phyloP scores from a whole-genome alignment of 75 land plant genomes.

The Azolla pinnata region DNA sequence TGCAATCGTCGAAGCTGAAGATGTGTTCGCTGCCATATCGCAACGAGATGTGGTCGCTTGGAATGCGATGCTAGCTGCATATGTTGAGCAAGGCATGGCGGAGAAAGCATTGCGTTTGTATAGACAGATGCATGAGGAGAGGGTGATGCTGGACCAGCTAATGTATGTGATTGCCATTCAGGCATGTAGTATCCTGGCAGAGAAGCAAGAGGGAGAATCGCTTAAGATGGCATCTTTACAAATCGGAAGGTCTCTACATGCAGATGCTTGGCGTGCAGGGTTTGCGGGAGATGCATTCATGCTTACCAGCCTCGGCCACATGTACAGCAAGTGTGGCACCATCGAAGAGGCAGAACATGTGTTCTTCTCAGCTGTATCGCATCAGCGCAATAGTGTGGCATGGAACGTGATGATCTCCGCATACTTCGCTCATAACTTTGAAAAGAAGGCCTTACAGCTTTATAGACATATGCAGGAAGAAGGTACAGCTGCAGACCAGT shows the following conservation, averaged over 20 bases:
- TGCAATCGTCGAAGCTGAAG: conserved; percentile 28
- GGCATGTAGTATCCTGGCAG: conserved; percentile 4
- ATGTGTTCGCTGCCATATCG: conserved; percentile 26
- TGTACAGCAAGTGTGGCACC: conserved; percentile 22
- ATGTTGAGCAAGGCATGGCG: conserved; percentile 8
- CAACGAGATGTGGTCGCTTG: conserved; percentile 47
- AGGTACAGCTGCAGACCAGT: conserved; percentile 22
- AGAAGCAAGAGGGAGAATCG: neutral
- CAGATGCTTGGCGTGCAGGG: neutral
- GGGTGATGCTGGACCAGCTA: neutral
- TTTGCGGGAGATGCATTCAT: conserved; percentile 7
- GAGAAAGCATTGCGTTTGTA: conserved; percentile 6
- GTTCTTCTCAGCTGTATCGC: conserved; percentile 24
- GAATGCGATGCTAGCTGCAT: conserved; percentile 24
- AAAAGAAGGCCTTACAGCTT: conserved; percentile 17
- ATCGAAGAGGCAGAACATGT: conserved; percentile 22
- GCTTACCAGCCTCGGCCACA: conserved; percentile 5
- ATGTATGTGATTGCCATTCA: conserved; percentile 2
- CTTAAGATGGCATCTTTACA: too few species aligned
- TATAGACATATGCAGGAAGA: conserved; percentile 32
- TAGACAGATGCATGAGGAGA: conserved; percentile 3
- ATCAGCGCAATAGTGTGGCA: conserved; percentile 21
- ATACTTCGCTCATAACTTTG: conserved; percentile 20
- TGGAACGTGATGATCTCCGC: conserved; percentile 54
- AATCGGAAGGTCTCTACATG: conserved; percentile 9